phyloP scores from a whole-genome alignment of 495 filamentous ascomycete genomes.

The Tuber indicum region DNA sequence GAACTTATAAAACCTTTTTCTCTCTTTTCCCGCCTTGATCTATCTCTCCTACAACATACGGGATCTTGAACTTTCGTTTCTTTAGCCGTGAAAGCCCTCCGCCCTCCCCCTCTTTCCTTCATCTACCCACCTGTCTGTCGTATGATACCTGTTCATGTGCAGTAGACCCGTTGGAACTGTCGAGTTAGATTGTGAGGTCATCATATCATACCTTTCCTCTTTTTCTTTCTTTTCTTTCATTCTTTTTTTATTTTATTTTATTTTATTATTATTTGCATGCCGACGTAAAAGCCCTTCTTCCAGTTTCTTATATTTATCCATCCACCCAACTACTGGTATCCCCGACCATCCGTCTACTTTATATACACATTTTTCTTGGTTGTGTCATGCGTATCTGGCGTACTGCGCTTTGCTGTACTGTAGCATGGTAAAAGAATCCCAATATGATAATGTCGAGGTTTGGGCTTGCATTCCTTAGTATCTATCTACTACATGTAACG shows the following conservation, averaged over 20 bases:
- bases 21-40: background rate
- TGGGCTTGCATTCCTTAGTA: background rate
- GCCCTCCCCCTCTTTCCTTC: background rate
- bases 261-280: background rate
- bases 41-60: background rate
- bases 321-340: background rate
- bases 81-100: background rate
- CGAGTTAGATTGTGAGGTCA: background rate
- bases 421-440: background rate
- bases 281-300: background rate
- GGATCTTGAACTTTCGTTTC: background rate
- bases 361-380: conserved; percentile 12
- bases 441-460: background rate
- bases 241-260: too few relatives aligned
- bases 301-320: background rate
- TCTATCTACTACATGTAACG: background rate
- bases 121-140: background rate
- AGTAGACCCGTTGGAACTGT: background rate
- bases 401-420: background rate
- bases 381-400: background rate
- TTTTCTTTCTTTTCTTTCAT: background rate
- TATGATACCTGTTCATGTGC: background rate
- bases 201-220: background rate
- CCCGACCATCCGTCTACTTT: background rate
- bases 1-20: background rate